A percentile compares a stretch with the other conserved stretches of the same genome.
phyloP scores from a whole-genome alignment of 331 rosid species.

The Saraca asoca region DNA sequence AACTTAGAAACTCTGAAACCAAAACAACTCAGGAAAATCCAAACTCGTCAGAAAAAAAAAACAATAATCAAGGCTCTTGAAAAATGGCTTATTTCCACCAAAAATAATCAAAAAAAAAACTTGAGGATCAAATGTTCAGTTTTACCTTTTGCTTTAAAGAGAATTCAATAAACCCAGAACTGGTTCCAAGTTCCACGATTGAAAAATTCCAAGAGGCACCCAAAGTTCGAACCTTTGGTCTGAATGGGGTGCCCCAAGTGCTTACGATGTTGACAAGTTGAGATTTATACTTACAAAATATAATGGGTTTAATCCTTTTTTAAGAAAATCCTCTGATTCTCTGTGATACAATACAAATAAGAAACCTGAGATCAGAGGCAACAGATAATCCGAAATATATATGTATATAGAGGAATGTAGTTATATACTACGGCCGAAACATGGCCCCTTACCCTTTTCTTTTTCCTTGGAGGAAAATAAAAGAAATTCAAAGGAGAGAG shows the following conservation, averaged over 20 bases:
- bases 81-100: background rate
- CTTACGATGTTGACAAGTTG: slow-evolving; percentile 14
- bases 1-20: slow-evolving; percentile 33
- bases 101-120: background rate
- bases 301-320: slow-evolving; percentile 36
- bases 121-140: background rate
- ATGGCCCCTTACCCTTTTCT: background rate
- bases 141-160: slow-evolving; percentile 32
- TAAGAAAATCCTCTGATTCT: slow-evolving; percentile 51
- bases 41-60: background rate
- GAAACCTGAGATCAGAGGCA: slow-evolving; percentile 43
- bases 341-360: slow-evolving; percentile 31
- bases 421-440: slow-evolving; percentile 9
- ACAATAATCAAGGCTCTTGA: too few species aligned
- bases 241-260: slow-evolving; percentile 45
- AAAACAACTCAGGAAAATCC: slow-evolving; percentile 19
- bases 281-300: slow-evolving; percentile 37
- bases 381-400: slow-evolving; percentile 14
- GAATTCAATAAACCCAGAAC: background rate
- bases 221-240: slow-evolving; percentile 13
- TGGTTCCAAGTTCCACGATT: slow-evolving; percentile 4
- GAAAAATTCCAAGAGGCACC: slow-evolving; percentile 47
- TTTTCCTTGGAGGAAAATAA: background rate
- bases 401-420: slow-evolving; percentile 23
- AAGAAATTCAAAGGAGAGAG: slow-evolving; percentile 1